Evolutionary conservation across 2,329 filamentous ascomycete genomes (phyloP), one percentile per base, ranked within the genome.

Genomic region (Lojkania enalia): DNA sequence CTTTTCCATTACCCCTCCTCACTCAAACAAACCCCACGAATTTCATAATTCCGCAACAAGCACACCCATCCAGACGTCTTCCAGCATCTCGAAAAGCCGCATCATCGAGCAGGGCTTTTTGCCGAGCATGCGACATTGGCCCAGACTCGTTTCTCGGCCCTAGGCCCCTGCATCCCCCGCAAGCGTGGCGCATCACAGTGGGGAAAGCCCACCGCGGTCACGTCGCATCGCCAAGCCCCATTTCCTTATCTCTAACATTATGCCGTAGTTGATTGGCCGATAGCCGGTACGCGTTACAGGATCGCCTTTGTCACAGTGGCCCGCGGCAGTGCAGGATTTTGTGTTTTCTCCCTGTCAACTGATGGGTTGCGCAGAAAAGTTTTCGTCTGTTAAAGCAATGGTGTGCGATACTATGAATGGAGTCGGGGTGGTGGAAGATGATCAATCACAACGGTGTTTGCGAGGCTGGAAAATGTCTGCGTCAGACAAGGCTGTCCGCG

Each of bases 11-110:
- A n/a, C n/a, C n/a, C n/a, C n/a, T n/a, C n/a, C n/a, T n/a, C n/a
- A n/a, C n/a, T n/a, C n/a, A n/a, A n/a, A n/a, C n/a, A n/a, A 42
- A 64, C 61, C 63, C 63, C 63, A 64, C 62, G 51, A 46, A 32
- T 43, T 49, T 42, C 51, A 46, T 49, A 55, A 55, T 47, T 18
- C 29, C n/a, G 18, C 20, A 21, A 14, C 7, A 33, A 11, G 29
- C 16, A 40, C 13, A 7, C 14, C 30, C 30, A 6, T 33, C n/a
- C n/a, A n/a, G n/a, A n/a, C n/a, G n/a, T n/a, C n/a, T n/a, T n/a
- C n/a, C n/a, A n/a, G 54, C 56, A 53, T 25, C 18, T 31, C 33
- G 20, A 50, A 15, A 30, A 27, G 32, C 30, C 30, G 11, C 36
- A 20, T 39, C 13, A 16, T 9, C 7, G 25, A 29, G 25, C 25